Base-by-base conservation (phyloP, 352 stramenopile species). In the Phytophthora brassicae region DNA sequence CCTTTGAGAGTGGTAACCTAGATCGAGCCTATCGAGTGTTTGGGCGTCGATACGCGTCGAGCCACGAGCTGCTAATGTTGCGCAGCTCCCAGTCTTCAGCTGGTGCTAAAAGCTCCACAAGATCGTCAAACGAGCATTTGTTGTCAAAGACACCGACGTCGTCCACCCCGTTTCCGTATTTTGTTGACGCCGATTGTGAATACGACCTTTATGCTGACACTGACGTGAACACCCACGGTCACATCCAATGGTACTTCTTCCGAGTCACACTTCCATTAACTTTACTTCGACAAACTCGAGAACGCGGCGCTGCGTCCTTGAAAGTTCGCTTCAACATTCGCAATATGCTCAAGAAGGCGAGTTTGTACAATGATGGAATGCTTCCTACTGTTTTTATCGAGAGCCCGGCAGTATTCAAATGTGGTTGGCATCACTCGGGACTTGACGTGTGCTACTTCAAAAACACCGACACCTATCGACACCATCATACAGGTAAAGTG, bases 181-280 rank as follows among this genome's bases (percentile, higher is more conserved):
- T 88, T 28, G 72, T 74, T 41, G 78, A 84, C 28, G 68, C 63
- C 16, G 78, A 90, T 45, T 61, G 71, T 20, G 84, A 93, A 57
- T 91, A 89, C 64, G 84, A 93, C 56, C 62, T 91, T 31, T 90
- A 86, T 36, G 88, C 79, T 59, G 79, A 90, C 53, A 80, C 64
- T 7, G 84, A 93, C 66, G 45, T 89, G 5, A 82, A 81, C 51
- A 91, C 84, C 3, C 73, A 86, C 26, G 84, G 84, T 16, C 83
- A 95, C 58, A 84, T 95, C 50, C 89, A 96, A 68, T 97, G 89
- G 88, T 97, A 92, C 58, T 96, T 95, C 51, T 97, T 96, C 60
- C 70, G 77, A 9, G 76, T 79, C 0, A 70, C 48, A 0, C 23
- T 84, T 17, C 66, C 73, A 1, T 23, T 58, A 8, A 45, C 49